These are phyloP conservation scores for Vitis hybrid DNA, from an alignment of 177 flowering plant species.

Conservation along the genomic window DNA sequence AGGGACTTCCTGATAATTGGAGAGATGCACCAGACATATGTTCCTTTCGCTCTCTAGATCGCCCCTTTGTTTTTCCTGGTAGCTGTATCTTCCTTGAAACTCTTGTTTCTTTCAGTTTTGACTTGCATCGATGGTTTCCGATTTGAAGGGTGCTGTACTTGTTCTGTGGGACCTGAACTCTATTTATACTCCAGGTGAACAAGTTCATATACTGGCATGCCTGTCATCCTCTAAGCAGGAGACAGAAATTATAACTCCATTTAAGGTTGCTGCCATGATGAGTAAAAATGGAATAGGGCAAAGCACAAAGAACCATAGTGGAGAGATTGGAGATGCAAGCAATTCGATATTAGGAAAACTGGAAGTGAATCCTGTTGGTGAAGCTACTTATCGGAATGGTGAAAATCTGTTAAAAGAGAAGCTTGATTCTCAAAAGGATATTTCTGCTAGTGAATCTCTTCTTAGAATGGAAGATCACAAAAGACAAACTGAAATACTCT, in stretches of 20 bases:
- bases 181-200: slow-evolving; percentile 66
- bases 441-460: slow-evolving; percentile 73
- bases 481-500: slow-evolving; percentile 62
- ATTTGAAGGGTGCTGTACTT: not conserved
- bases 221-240: slow-evolving; percentile 80
- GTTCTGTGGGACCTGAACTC: slow-evolving; percentile 12
- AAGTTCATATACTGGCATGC: slow-evolving; percentile 83
- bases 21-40: slow-evolving; percentile 58
- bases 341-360: slow-evolving; percentile 20
- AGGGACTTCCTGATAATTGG: slow-evolving; percentile 80
- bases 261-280: slow-evolving; percentile 91
- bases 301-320: slow-evolving; percentile 42
- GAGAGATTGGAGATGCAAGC: slow-evolving; percentile 23
- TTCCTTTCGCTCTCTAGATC: slow-evolving; percentile 69
- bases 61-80: slow-evolving; percentile 96
- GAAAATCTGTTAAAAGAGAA: slow-evolving; percentile 30
- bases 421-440: slow-evolving; percentile 40
- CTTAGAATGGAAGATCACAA: slow-evolving; percentile 80
- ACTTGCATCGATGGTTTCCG: not conserved
- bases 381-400: slow-evolving; percentile 38
- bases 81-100: slow-evolving; percentile 11
- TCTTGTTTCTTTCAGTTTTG: slow-evolving; percentile 16
- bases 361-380: slow-evolving; percentile 29
- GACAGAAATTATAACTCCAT: slow-evolving; percentile 84
- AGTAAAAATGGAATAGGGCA: slow-evolving; percentile 63